Evolutionary conservation across 202 grass and related monocot genomes (phyloP).

Genomic region (Hordeum pubiflorum): DNA sequence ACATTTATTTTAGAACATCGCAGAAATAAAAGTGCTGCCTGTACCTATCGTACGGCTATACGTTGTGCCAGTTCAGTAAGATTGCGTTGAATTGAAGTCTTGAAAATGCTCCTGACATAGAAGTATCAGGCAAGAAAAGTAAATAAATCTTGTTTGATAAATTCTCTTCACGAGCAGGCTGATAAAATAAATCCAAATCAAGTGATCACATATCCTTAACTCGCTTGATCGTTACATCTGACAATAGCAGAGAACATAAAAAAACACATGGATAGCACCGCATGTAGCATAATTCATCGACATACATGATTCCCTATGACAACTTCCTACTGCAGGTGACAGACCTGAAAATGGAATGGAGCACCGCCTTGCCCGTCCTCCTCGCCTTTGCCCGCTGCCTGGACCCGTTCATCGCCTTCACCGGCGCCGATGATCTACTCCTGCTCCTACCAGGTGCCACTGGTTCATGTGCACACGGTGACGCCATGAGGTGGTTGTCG

Average conservation of each 20-base stretch:
- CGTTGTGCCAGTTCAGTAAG: too few relatives aligned
- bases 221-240: not conserved
- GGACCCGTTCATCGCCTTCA: not conserved
- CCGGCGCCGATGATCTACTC: too few relatives aligned
- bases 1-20: too few relatives aligned
- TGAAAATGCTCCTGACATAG: not conserved
- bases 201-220: not conserved
- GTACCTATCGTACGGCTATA: too few relatives aligned
- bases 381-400: not conserved
- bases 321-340: slow-evolving; percentile 13
- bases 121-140: not conserved
- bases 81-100: not conserved
- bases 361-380: slow-evolving; percentile 19
- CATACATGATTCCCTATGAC: not conserved
- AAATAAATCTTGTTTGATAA: not conserved
- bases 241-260: not conserved
- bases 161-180: not conserved
- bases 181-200: not conserved
- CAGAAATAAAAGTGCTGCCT: too few relatives aligned
- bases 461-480: not conserved
- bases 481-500: slow-evolving; percentile 44
- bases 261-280: not conserved
- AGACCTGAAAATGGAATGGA: slow-evolving; percentile 9
- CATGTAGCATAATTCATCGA: not conserved
- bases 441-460: not conserved